A percentile compares a stretch with the other conserved stretches of the same genome.
Conservation (phyloP, 2,329 filamentous ascomycete genomes). For the Magnaporthales sp. region DNA sequence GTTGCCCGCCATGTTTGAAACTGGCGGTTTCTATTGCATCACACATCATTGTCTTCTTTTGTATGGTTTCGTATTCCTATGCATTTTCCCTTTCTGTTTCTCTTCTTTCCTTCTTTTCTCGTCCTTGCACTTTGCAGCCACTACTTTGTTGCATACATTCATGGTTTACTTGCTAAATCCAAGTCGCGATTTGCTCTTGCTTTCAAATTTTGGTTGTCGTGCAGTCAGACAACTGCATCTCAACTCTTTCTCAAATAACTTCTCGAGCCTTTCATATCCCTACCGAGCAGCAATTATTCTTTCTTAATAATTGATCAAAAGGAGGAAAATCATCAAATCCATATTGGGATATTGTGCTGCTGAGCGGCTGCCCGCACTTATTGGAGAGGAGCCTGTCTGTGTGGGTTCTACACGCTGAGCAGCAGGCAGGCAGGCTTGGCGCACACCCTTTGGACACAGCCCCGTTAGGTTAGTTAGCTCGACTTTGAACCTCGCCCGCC, state of each 20-base stretch:
- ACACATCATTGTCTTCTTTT: background rate
- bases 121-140: background rate
- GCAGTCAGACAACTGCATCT: background rate
- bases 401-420: background rate
- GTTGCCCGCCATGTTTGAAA: background rate
- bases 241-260: background rate
- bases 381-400: background rate
- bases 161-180: background rate
- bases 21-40: background rate
- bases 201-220: background rate
- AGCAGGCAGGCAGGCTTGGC: slow-evolving; percentile 1
- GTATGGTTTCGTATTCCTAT: background rate
- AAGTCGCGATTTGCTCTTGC: background rate
- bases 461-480: background rate
- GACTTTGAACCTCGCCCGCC: background rate
- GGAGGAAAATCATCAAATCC: background rate
- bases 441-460: background rate
- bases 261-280: background rate
- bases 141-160: background rate
- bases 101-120: background rate
- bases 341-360: background rate
- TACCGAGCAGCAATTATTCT: background rate
- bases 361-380: background rate
- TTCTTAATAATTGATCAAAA: background rate
- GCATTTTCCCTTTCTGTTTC: background rate